A percentile compares a stretch with the other conserved stretches of the same genome.
These are phyloP conservation scores for Fistulifera pelliculosa DNA, from an alignment of 108 stramenopile genomes.

Conservation along the genomic window DNA sequence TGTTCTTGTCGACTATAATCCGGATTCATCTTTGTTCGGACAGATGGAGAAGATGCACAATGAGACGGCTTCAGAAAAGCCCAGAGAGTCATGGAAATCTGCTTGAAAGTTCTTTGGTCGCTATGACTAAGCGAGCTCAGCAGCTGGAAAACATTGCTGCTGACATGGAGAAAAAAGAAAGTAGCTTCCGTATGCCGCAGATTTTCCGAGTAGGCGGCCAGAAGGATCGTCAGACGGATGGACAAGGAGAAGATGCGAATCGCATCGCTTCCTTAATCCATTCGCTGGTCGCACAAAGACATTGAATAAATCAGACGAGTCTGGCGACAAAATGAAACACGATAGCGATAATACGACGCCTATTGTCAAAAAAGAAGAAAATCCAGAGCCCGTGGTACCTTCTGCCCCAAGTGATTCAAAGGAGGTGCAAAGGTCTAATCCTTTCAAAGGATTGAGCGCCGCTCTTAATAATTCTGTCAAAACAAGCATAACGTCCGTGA, in stretches of 20 bases:
- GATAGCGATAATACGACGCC: too few relatives aligned
- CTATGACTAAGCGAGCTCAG: slow-evolving; percentile 33
- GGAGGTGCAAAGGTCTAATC: neutral
- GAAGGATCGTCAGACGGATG: neutral
- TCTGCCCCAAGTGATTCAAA: too few relatives aligned
- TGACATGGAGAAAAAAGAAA: slow-evolving; percentile 6
- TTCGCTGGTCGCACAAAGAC: slow-evolving; percentile 1
- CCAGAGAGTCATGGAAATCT: slow-evolving; percentile 46
- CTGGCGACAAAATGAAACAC: too few relatives aligned
- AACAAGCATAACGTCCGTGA: neutral
- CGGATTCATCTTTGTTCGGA: slow-evolving; percentile 60
- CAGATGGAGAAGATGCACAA: slow-evolving; percentile 64
- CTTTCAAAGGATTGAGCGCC: slow-evolving; percentile 16
- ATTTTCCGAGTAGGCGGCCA: neutral
- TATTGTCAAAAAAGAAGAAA: too few relatives aligned
- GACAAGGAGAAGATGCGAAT: neutral
- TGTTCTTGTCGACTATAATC: slow-evolving; percentile 67
- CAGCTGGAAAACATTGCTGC: slow-evolving; percentile 20
- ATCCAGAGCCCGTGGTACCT: too few relatives aligned
- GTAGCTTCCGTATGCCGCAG: neutral
- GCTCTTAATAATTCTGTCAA: slow-evolving; percentile 17
- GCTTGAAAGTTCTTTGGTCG: slow-evolving; percentile 69
- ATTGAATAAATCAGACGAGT: too few relatives aligned
- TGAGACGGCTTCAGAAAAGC: slow-evolving; percentile 55
- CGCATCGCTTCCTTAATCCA: slow-evolving; percentile 11